A percentile compares a stretch with the other conserved stretches of the same genome.
These are phyloP conservation scores for Phytophthora vignae DNA, from an alignment of 352 stramenopile species.

Conservation along the genomic window DNA sequence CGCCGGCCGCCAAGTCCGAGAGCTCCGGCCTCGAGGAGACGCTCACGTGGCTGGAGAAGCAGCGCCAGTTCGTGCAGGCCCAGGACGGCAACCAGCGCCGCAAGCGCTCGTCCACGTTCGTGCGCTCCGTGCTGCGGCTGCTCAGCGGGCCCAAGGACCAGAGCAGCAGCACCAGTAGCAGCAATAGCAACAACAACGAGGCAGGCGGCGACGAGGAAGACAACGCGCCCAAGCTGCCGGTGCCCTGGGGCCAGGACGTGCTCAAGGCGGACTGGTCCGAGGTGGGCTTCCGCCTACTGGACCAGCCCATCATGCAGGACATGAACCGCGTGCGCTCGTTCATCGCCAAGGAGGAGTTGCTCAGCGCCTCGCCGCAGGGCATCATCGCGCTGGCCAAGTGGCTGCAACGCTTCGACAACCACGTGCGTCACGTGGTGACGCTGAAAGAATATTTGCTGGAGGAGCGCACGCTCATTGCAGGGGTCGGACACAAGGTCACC, in stretches of 20 bases:
- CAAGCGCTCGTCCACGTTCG: conserved; percentile 65
- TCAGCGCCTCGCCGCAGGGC: conserved; percentile 56
- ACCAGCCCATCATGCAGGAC: conserved; percentile 68
- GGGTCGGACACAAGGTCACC: conserved; percentile 67
- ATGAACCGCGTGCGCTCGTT: conserved; percentile 59
- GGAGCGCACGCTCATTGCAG: conserved; percentile 61
- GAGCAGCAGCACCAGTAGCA: conserved; percentile 21
- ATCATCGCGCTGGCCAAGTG: conserved; percentile 69
- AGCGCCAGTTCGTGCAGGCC: conserved; percentile 47
- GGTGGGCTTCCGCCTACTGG: conserved; percentile 60
- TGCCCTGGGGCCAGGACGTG: conserved; percentile 57
- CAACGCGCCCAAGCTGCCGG: conserved; percentile 35
- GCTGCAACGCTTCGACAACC: conserved; percentile 69
- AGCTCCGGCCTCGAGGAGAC: conserved; percentile 59
- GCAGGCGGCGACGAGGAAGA: conserved; percentile 12
- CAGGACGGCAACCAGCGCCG: conserved; percentile 45
- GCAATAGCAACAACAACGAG: conserved; percentile 1
- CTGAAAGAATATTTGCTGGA: conserved; percentile 78
- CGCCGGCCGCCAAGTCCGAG: background rate
- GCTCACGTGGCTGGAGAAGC: conserved; percentile 76
- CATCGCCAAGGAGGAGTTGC: conserved; percentile 57
- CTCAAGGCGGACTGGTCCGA: conserved; percentile 58
- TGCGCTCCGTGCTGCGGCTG: conserved; percentile 64
- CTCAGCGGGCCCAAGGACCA: conserved; percentile 42
- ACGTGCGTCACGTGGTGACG: conserved; percentile 61